Evolutionary conservation across 805 yeast species (phyloP).

Genomic region (Metschnikowia amazonensis): DNA sequence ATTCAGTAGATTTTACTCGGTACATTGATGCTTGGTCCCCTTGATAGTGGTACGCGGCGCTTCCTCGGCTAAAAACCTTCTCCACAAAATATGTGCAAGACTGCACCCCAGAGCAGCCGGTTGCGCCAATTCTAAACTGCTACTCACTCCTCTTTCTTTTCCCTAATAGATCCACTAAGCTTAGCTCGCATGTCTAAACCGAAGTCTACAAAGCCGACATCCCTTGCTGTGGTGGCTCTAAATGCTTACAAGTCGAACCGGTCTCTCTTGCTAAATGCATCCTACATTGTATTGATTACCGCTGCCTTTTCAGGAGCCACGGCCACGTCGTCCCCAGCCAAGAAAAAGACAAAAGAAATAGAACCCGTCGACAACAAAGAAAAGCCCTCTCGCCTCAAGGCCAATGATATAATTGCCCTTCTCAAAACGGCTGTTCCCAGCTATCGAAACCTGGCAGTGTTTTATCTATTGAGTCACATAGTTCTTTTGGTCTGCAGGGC

Average conservation of each 20-base stretch:
- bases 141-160: neutral
- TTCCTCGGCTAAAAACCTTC: conserved; percentile 5
- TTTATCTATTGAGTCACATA: conserved; percentile 49
- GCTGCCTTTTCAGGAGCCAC: conserved; percentile 44
- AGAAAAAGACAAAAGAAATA: conserved; percentile 4
- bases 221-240: conserved; percentile 27
- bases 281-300: conserved; percentile 39
- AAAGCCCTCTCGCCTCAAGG: conserved; percentile 21
- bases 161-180: neutral
- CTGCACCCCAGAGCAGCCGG: conserved; percentile 1
- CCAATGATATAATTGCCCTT: conserved; percentile 29
- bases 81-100: conserved; percentile 5
- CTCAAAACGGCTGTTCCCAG: conserved; percentile 35
- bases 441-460: conserved; percentile 25
- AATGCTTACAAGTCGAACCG: conserved; percentile 39
- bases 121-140: neutral
- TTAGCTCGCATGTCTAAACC: neutral
- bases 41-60: neutral
- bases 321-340: conserved; percentile 17
- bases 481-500: conserved; percentile 64
- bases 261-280: conserved; percentile 37
- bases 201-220: conserved; percentile 5
- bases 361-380: conserved; percentile 6
- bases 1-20: too few relatives aligned
- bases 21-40: neutral